Conservation (phyloP, 1,284 basidiomycete genomes). For the Rhodotorula sp. region DNA sequence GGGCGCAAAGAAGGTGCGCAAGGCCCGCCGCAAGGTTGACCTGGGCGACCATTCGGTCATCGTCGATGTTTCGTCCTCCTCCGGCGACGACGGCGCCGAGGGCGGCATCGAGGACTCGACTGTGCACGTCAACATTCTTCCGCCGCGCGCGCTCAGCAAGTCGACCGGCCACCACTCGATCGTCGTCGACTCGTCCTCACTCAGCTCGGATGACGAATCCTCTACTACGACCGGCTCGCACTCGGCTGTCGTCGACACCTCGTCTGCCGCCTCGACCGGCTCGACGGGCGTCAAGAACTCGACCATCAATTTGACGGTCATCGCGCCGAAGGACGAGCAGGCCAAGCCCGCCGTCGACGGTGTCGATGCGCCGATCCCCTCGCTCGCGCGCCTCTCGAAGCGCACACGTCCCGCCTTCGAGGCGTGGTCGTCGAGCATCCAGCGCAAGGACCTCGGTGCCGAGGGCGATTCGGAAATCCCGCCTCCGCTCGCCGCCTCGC, state of each 20-base stretch:
- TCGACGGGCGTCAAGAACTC: slow-evolving; percentile 38
- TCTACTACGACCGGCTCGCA: slow-evolving; percentile 27
- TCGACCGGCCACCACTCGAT: slow-evolving; percentile 40
- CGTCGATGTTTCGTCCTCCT: slow-evolving; percentile 31
- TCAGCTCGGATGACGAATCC: slow-evolving; percentile 4
- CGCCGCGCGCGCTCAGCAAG: slow-evolving; percentile 28
- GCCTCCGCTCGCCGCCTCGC: neutral
- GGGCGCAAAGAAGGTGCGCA: neutral
- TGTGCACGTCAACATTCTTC: slow-evolving; percentile 42
- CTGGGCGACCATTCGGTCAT: slow-evolving; percentile 39
- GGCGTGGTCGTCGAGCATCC: slow-evolving; percentile 10
- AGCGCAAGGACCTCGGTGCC: slow-evolving; percentile 8
- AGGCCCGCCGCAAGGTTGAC: slow-evolving; percentile 17
- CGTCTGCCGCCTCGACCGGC: slow-evolving; percentile 2
- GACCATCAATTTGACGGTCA: slow-evolving; percentile 41
- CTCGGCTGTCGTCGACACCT: slow-evolving; percentile 40
- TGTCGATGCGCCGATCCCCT: slow-evolving; percentile 25
- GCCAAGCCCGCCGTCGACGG: neutral
- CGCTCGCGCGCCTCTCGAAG: slow-evolving; percentile 25
- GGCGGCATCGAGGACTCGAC: slow-evolving; percentile 36
- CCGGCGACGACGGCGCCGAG: neutral
- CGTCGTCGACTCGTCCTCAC: slow-evolving; percentile 37
- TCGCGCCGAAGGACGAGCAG: slow-evolving; percentile 19
- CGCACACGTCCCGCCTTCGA: slow-evolving; percentile 14
- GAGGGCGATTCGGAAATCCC: neutral